phyloP scores from a whole-genome alignment of 2,329 filamentous ascomycete species.

The Aureobasidium namibiae region DNA sequence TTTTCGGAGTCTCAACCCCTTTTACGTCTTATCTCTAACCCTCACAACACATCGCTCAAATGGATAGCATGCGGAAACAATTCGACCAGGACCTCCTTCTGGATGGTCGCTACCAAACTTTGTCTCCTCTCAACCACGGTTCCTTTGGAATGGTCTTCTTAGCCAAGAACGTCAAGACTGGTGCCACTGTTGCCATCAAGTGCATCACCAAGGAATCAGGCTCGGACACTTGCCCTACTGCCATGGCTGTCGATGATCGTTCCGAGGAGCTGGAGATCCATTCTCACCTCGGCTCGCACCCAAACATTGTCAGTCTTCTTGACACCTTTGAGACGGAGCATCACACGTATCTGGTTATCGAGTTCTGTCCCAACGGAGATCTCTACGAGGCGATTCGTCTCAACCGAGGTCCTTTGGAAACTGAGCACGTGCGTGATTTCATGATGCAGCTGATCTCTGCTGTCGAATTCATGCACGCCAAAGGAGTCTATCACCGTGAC shows the following conservation, averaged over 20 bases:
- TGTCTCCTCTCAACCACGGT: conserved; percentile 94
- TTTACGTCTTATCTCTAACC: conserved; percentile 4
- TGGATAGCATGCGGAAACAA: conserved; percentile 82
- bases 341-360: conserved; percentile 85
- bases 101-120: conserved; percentile 80
- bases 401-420: conserved; percentile 81
- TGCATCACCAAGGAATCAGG: conserved; percentile 70
- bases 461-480: conserved; percentile 81
- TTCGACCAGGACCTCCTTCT: conserved; percentile 74
- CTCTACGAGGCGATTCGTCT: conserved; percentile 94
- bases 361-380: conserved; percentile 92
- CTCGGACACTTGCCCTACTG: conserved; percentile 47
- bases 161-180: conserved; percentile 69
- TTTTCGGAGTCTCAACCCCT: conserved; percentile 6
- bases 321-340: conserved; percentile 86
- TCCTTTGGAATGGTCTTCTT: conserved; percentile 99
- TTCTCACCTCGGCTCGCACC: conserved; percentile 66
- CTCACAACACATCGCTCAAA: conserved; percentile 24
- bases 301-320: conserved; percentile 88
- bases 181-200: conserved; percentile 85
- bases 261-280: conserved; percentile 78
- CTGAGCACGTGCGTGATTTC: conserved; percentile 92
- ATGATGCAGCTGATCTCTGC: conserved; percentile 92
- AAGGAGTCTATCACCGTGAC: conserved; percentile 90
- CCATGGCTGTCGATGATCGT: conserved; percentile 70